phyloP scores from a whole-genome alignment of 176 grass and related monocot species.

The Carex kokanica region DNA sequence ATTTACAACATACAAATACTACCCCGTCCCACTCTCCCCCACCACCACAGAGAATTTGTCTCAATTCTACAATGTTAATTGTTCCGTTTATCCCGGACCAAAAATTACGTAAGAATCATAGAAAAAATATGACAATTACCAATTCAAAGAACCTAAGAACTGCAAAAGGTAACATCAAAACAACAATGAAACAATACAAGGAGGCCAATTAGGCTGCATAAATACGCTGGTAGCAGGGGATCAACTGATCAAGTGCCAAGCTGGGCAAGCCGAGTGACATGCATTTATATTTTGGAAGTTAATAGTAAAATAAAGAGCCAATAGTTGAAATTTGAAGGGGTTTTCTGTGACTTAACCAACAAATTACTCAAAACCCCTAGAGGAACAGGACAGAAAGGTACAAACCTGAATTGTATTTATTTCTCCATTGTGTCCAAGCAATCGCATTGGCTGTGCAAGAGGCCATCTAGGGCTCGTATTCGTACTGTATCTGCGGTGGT shows the following conservation, averaged over 20 bases:
- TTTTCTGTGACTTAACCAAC: background rate
- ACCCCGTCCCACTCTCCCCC: background rate
- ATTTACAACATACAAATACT: background rate
- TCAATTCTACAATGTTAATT: constrained; percentile 35
- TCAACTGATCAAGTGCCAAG: background rate
- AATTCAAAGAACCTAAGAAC: background rate
- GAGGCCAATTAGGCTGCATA: background rate
- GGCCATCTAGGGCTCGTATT: constrained; percentile 98
- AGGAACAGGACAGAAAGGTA: constrained; percentile 20
- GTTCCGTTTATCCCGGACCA: background rate
- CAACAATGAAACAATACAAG: background rate
- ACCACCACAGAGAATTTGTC: background rate
- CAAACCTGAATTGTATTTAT: constrained; percentile 99
- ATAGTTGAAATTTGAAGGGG: background rate
- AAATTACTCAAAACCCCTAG: constrained; percentile 5
- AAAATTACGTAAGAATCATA: constrained; percentile 11
- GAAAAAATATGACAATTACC: background rate
- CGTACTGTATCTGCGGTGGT: constrained; percentile 97
- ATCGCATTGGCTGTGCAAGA: constrained; percentile 98
- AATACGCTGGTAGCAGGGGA: background rate
- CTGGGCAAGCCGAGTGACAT: background rate
- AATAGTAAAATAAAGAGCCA: background rate
- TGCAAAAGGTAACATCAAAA: background rate
- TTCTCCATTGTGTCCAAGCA: constrained; percentile 99
- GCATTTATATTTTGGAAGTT: background rate